phyloP scores from a whole-genome alignment of 805 yeast genomes.

The Kluyveromyces nonfermentans region DNA sequence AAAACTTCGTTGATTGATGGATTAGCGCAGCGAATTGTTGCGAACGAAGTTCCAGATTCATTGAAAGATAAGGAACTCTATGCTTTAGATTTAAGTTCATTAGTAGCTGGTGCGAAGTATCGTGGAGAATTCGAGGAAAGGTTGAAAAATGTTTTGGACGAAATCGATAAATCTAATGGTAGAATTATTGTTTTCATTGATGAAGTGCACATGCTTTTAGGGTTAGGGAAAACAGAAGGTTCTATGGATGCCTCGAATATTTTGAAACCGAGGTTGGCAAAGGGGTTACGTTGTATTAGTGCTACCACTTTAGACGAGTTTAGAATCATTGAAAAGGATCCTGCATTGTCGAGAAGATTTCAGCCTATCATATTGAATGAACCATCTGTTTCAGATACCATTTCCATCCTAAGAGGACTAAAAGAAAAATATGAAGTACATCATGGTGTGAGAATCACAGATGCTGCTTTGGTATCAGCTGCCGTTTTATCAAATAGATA shows the following conservation, averaged over 20 bases:
- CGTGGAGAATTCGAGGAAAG: constrained; percentile 96
- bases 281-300: constrained; percentile 92
- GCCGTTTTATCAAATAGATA: constrained; percentile 85
- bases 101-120: constrained; percentile 91
- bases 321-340: constrained; percentile 91
- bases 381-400: constrained; percentile 85
- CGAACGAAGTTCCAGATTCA: constrained; percentile 90
- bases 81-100: constrained; percentile 77
- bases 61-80: constrained; percentile 80
- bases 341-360: constrained; percentile 89
- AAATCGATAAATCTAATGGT: constrained; percentile 71
- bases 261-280: constrained; percentile 86
- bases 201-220: constrained; percentile 82
- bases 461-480: constrained; percentile 87
- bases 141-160: constrained; percentile 68
- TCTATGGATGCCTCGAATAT: constrained; percentile 92
- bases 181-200: constrained; percentile 76
- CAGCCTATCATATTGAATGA: constrained; percentile 81
- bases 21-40: constrained; percentile 82
- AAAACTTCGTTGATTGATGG: constrained; percentile 97
- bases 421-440: constrained; percentile 94
- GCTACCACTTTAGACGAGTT: constrained; percentile 95
- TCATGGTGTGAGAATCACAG: constrained; percentile 92
- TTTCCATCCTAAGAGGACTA: constrained; percentile 84
- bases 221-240: constrained; percentile 90